Conservation (phyloP, 129 eudicot species). For the Saussurea involucrata region DNA sequence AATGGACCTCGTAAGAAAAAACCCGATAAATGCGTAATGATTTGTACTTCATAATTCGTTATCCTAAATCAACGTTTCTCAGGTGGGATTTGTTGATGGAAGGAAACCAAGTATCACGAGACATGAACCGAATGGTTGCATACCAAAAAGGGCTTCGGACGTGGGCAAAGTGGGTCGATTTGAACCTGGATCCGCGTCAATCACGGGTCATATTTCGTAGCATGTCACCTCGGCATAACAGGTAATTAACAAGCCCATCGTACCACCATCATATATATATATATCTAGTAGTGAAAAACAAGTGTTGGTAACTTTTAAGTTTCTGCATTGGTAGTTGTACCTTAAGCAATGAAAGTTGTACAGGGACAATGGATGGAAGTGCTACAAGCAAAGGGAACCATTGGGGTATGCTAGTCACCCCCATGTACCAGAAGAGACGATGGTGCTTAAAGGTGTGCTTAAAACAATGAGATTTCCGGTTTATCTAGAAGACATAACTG, state of each 20-base stretch:
- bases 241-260: too few relatives aligned
- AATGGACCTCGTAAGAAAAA: conserved; percentile 59
- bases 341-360: conserved; percentile 9
- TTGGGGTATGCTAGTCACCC: conserved; percentile 57
- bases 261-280: too few relatives aligned
- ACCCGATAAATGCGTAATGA: neutral
- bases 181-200: conserved; percentile 73
- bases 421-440: conserved; percentile 58
- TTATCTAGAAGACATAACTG: conserved; percentile 56
- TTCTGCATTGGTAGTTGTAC: neutral
- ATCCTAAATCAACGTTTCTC: neutral
- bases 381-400: conserved; percentile 69
- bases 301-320: too few relatives aligned
- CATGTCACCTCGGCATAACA: conserved; percentile 92
- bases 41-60: neutral
- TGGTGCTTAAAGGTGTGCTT: conserved; percentile 58
- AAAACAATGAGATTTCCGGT: conserved; percentile 75
- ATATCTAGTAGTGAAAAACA: too few relatives aligned
- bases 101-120: conserved; percentile 46
- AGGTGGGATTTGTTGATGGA: conserved; percentile 89
- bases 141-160: conserved; percentile 68
- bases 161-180: conserved; percentile 87
- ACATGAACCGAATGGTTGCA: conserved; percentile 76
- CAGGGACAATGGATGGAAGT: conserved; percentile 85
- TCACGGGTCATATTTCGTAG: conserved; percentile 74